These are phyloP conservation scores for Pisolithus orientalis DNA, from an alignment of 768 basidiomycete species.

Conservation along the genomic window DNA sequence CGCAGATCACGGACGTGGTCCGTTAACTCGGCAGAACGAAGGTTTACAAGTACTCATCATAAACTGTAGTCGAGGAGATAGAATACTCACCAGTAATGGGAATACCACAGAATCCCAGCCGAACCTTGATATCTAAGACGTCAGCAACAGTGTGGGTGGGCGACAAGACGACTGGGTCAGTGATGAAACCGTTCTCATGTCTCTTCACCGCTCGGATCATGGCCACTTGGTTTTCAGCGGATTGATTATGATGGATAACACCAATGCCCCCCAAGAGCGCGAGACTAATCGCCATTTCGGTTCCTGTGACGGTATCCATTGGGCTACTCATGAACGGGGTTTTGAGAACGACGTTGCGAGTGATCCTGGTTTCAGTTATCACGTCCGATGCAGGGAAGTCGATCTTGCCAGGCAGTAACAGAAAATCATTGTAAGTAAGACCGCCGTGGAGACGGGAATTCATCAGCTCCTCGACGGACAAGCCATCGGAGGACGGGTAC, in stretches of 20 bases:
- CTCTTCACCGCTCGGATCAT: slow-evolving; percentile 98
- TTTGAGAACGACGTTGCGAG: slow-evolving; percentile 86
- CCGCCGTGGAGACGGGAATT: slow-evolving; percentile 82
- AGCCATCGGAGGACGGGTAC: slow-evolving; percentile 74
- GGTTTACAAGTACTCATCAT: not conserved
- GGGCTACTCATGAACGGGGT: slow-evolving; percentile 97
- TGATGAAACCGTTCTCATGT: slow-evolving; percentile 98
- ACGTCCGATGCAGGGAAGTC: slow-evolving; percentile 84
- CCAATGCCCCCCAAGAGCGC: slow-evolving; percentile 96
- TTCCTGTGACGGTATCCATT: slow-evolving; percentile 99
- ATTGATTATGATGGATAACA: slow-evolving; percentile 96
- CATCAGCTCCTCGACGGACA: slow-evolving; percentile 82
- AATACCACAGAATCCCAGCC: not conserved
- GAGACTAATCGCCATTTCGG: slow-evolving; percentile 87
- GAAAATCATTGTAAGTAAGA: slow-evolving; percentile 96
- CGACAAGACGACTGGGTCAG: slow-evolving; percentile 85
- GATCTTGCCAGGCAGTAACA: slow-evolving; percentile 91
- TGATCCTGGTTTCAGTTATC: slow-evolving; percentile 77
- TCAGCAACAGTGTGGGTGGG: slow-evolving; percentile 76
- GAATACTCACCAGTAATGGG: not conserved
- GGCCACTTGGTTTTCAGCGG: slow-evolving; percentile 78
- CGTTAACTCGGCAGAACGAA: slow-evolving; percentile 26
- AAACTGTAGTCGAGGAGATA: not conserved
- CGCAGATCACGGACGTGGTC: not conserved
- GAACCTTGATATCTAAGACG: slow-evolving; percentile 82